Base-by-base conservation (phyloP, 352 stramenopile genomes). In the Globisporangium camurandrum region DNA sequence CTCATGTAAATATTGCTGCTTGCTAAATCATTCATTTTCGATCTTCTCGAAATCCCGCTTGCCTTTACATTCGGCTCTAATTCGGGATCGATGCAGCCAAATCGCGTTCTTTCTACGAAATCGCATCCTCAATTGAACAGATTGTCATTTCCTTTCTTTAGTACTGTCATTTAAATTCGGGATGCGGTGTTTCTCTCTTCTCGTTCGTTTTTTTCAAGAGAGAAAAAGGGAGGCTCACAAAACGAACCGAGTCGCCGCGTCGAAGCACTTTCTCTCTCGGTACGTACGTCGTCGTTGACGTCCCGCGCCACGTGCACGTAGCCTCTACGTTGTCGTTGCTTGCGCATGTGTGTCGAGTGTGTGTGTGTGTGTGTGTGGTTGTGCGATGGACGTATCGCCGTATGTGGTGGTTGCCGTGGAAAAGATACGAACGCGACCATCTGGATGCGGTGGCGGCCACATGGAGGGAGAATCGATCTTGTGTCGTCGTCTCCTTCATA, bases 191-290 rank as follows among this genome's bases (percentile, higher is more conserved):
- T 41, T 41, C 34, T 40, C 34, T n/a, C 34, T 7, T 40, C 22
- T 40, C 36, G 20, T 19, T 34, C 30, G 30, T 11, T 34, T 11
- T 8, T 11, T 34, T 11, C 12, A 8, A 12, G 17, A 27, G 30
- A 49, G 33, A 52, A 42, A 52, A 27, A 30, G 37, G 22, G 16
- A 12, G 28, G 19, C 49, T 49, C 49, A 56, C 50, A 56, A 56
- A 38, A 40, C 34, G 34, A 53, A 54, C 50, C 44, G 39, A 56
- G 41, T 47, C 49, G 42, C 44, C 30, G 44, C 27, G 44, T 22
- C 43, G 45, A 42, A 50, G 33, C 42, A 41, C 30, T 22, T 31
- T 33, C 43, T 34, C 39, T 22, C 24, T 48, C 31, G 30, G 38
- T 46, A 27, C 28, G 39, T 39, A n/a, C n/a, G n/a, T n/a, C n/a